Evolutionary conservation across 805 yeast genomes (phyloP).

Genomic region (Wickerhamomyces mucosus): DNA sequence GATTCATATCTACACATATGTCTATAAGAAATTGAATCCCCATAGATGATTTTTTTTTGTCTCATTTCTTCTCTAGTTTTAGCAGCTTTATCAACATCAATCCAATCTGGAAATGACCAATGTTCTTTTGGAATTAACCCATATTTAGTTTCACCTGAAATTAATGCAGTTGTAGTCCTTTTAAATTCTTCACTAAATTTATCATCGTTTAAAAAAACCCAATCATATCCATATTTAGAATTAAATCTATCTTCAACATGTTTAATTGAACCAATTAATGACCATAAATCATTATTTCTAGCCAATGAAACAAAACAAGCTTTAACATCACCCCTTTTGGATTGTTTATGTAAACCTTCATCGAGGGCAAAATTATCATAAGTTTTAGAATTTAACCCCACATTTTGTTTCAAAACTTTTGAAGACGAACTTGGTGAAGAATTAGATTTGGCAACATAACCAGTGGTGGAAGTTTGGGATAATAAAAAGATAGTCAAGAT

Average conservation of each 20-base stretch:
- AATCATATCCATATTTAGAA: conserved; percentile 53
- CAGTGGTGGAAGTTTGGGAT: conserved; percentile 20
- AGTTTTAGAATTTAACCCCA: conserved; percentile 1
- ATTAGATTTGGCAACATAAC: conserved; percentile 12
- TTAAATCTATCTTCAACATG: conserved; percentile 65
- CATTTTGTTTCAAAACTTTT: conserved; percentile 8
- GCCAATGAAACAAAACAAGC: conserved; percentile 67
- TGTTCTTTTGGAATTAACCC: conserved; percentile 53
- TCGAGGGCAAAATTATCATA: conserved; percentile 2
- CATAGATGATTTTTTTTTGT: conserved; percentile 43
- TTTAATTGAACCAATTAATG: conserved; percentile 49
- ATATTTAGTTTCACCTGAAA: conserved; percentile 55
- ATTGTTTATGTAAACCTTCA: conserved; percentile 14
- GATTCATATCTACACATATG: conserved; percentile 52
- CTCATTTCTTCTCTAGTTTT: conserved; percentile 35
- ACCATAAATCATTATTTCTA: conserved; percentile 55
- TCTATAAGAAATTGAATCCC: conserved; percentile 51
- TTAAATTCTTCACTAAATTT: conserved; percentile 51
- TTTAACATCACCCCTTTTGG: conserved; percentile 25
- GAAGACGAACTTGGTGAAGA: conserved; percentile 7
- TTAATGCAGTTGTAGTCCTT: conserved; percentile 33
- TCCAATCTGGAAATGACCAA: conserved; percentile 65
- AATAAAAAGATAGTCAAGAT: conserved; percentile 17
- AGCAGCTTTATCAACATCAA: conserved; percentile 43
- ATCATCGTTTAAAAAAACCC: conserved; percentile 70